Conservation (phyloP, 2,329 filamentous ascomycete genomes). For the Chaetothyriales sp. region DNA sequence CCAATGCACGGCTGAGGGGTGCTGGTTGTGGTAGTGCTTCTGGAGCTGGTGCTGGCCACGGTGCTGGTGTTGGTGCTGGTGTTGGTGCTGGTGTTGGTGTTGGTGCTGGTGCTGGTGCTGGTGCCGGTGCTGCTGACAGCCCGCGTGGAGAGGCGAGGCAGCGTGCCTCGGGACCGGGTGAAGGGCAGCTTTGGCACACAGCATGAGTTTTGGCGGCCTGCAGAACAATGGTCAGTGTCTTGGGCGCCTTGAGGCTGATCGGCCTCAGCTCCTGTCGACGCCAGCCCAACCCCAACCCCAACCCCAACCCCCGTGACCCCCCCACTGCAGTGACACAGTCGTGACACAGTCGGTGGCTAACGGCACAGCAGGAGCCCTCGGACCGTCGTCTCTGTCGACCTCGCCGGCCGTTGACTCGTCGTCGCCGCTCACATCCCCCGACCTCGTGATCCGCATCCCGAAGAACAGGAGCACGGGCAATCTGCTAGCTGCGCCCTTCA, state of each 20-base stretch:
- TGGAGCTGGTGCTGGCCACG: background rate
- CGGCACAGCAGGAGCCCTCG: background rate
- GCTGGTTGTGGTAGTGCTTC: background rate
- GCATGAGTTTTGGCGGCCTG: background rate
- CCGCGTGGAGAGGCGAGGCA: background rate
- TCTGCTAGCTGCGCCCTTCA: conserved; percentile 29
- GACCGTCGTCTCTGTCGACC: background rate
- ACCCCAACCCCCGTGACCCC: too few relatives aligned
- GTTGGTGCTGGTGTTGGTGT: background rate
- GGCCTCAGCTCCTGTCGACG: background rate
- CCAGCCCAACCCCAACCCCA: too few relatives aligned
- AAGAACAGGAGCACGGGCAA: conserved; percentile 39
- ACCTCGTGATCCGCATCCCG: conserved; percentile 21
- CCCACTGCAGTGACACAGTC: background rate
- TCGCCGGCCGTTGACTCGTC: background rate
- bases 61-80: background rate
- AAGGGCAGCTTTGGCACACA: background rate
- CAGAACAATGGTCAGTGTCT: background rate
- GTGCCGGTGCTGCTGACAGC: background rate
- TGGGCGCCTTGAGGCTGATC: background rate
- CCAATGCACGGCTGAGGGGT: background rate
- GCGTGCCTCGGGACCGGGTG: background rate
- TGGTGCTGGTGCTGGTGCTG: background rate
- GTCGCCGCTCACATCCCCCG: background rate
- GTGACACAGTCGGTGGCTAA: background rate